phyloP scores from a whole-genome alignment of 768 basidiomycete species.

The Exsudoporus frostii region DNA sequence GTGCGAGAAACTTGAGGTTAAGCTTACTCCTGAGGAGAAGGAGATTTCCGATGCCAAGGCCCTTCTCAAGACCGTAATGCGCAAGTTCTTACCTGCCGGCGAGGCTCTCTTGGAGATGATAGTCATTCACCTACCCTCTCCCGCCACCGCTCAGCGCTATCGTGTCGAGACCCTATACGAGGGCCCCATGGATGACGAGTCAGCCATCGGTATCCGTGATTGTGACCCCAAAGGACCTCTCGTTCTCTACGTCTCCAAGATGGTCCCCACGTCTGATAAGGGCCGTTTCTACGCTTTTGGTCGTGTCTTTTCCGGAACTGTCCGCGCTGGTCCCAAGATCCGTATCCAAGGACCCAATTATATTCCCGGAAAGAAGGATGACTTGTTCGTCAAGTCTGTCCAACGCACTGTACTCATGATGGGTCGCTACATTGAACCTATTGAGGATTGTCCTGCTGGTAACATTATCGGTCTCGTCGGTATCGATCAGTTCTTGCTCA shows the following conservation, averaged over 20 bases:
- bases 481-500: slow-evolving; percentile 99
- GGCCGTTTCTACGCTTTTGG: slow-evolving; percentile 99
- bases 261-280: slow-evolving; percentile 99
- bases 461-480: slow-evolving; percentile 99
- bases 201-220: slow-evolving; percentile 96
- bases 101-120: slow-evolving; percentile 99
- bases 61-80: slow-evolving; percentile 97
- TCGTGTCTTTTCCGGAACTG: slow-evolving; percentile 99
- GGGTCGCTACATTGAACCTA: slow-evolving; percentile 98
- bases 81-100: slow-evolving; percentile 99
- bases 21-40: slow-evolving; percentile 82
- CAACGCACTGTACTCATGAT: slow-evolving; percentile 99
- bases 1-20: slow-evolving; percentile 95
- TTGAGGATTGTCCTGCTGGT: slow-evolving; percentile 98
- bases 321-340: slow-evolving; percentile 95
- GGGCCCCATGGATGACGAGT: slow-evolving; percentile 99
- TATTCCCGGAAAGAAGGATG: slow-evolving; percentile 97
- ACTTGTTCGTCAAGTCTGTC: slow-evolving; percentile 95
- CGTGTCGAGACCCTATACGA: slow-evolving; percentile 99
- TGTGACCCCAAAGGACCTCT: slow-evolving; percentile 96
- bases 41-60: slow-evolving; percentile 88
- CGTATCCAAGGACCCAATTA: slow-evolving; percentile 99
- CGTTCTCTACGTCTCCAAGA: slow-evolving; percentile 98
- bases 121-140: slow-evolving; percentile 98
- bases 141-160: slow-evolving; percentile 94